phyloP scores from a whole-genome alignment of 345 rosid species.

The Eucalyptus globulus region DNA sequence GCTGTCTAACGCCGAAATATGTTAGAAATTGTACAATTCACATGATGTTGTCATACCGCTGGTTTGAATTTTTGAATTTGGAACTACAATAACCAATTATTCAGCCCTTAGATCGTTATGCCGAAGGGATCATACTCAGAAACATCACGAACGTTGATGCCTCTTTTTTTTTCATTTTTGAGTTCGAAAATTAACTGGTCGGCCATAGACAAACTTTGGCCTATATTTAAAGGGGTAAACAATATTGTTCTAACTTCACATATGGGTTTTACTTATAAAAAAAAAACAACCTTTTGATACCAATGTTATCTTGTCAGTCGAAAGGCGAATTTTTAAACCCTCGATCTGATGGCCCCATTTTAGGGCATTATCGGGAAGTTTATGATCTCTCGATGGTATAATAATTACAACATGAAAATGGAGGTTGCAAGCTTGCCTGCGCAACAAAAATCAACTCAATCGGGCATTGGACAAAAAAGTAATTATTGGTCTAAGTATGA shows the following conservation, averaged over 20 bases:
- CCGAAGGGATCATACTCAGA: background rate
- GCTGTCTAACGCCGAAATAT: background rate
- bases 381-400: background rate
- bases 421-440: background rate
- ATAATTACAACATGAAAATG: background rate
- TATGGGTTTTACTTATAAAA: background rate
- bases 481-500: background rate
- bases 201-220: background rate
- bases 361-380: background rate
- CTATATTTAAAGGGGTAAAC: background rate
- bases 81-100: background rate
- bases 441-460: background rate
- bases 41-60: background rate
- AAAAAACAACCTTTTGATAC: background rate
- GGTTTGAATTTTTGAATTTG: background rate
- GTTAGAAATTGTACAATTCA: background rate
- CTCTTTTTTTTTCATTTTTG: background rate
- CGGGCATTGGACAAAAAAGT: background rate
- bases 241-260: background rate
- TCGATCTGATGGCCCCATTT: background rate
- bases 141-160: background rate
- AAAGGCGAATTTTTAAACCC: background rate
- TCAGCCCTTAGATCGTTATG: background rate
- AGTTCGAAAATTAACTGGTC: background rate
- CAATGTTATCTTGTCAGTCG: background rate